Conservation (phyloP, 768 basidiomycete genomes). For the Phylloporus rhodoxanthus region DNA sequence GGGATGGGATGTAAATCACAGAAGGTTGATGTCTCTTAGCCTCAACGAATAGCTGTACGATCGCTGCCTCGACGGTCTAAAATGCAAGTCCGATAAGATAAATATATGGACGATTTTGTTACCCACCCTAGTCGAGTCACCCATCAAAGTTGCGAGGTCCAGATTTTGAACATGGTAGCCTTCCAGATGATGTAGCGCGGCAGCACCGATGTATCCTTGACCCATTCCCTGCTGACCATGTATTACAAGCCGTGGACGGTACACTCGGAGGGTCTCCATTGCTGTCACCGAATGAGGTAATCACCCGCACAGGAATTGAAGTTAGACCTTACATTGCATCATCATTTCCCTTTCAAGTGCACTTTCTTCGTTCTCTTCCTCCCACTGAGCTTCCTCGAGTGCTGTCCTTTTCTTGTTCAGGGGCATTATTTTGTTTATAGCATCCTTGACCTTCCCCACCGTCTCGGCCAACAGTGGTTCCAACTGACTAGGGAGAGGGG, state of each 20-base stretch:
- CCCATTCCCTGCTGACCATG: constrained; percentile 86
- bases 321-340: constrained; percentile 61
- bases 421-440: constrained; percentile 73
- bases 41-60: constrained; percentile 93
- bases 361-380: constrained; percentile 75
- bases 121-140: constrained; percentile 84
- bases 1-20: constrained; percentile 89
- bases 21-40: constrained; percentile 97
- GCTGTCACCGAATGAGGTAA: constrained; percentile 40
- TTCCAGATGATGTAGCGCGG: constrained; percentile 88
- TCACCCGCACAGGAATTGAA: not conserved
- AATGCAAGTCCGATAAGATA: constrained; percentile 2
- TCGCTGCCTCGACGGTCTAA: constrained; percentile 84
- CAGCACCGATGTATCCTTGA: constrained; percentile 84
- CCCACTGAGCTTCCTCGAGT: constrained; percentile 92
- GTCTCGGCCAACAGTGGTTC: constrained; percentile 66
- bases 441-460: constrained; percentile 64
- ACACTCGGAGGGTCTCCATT: constrained; percentile 86
- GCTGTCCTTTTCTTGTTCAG: constrained; percentile 75
- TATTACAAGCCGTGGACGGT: constrained; percentile 82
- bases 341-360: constrained; percentile 84
- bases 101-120: not conserved
- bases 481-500: constrained; percentile 80
- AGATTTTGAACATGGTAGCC: constrained; percentile 93
- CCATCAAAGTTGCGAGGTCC: constrained; percentile 82